Base-by-base conservation (phyloP, 306 rosid genomes). In the Vigna trinervia region DNA sequence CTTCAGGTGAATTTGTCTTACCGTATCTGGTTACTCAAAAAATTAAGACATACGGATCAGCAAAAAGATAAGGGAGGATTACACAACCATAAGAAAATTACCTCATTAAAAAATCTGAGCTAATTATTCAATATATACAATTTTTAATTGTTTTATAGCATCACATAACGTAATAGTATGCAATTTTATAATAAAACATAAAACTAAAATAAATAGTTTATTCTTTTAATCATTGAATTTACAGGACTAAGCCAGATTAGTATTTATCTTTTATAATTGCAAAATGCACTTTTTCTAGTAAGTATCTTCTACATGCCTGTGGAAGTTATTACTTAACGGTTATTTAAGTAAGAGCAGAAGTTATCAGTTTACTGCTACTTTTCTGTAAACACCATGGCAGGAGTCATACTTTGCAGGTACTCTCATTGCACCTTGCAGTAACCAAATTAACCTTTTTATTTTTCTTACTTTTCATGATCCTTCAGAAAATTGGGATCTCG, bases 311-410 rank as follows among this genome's bases (percentile, higher is more conserved):
- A 45, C 50, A 68, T 47, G 46, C 65, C 32, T 4, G 48, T 22
- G 79, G 32, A 62, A 71, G 75, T 72, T 61, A 71, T 73, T 26
- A 34, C 62, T 73, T 77, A 48, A 74, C 75, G 45, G 56, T 75
- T 80, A 43, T 71, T 74, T 26, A 50, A 26, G 43, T 48, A 26
- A 20, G 51, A 23, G 51, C 12, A 69, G 11, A 46, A 73, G 26
- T 36, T 19, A 78, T 74, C 77, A 30, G 65, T 32, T 53, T 22
- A 69, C 58, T 66, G 71, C 75, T 64, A 53, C 85, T 80, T 73
- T 50, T 48, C 26, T 50, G 41, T 30, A 1, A 30, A 59, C 23
- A 58, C 45, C 57, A 56, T 46, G 4, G 17, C 53, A 47, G 17
- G 47, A 32, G 60, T 28, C 74, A 23, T 32, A 3, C 54, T 50